Percentiles rank a stretch among this genome's conserved stretches.
phyloP scores from a whole-genome alignment of 2,329 filamentous ascomycete genomes.

The Fusarium vanettenii region DNA sequence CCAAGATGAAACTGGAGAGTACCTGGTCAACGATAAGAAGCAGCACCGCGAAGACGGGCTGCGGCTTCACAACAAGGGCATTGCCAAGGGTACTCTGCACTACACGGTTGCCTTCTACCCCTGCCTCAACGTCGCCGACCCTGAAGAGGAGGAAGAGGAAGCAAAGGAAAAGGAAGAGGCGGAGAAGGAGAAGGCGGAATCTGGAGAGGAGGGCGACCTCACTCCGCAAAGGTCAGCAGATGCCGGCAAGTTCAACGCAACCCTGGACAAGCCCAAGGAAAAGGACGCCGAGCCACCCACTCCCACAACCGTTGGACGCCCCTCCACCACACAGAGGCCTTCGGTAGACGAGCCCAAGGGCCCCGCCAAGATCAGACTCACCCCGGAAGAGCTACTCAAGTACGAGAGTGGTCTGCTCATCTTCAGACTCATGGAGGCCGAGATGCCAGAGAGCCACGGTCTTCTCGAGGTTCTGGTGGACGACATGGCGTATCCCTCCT shows the following conservation, averaged over 20 bases:
- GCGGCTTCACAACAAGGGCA: conserved; percentile 77
- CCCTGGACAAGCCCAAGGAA: conserved; percentile 46
- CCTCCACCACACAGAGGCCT: conserved; percentile 50
- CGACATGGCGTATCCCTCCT: conserved; percentile 92
- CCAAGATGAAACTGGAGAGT: conserved; percentile 84
- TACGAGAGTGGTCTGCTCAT: conserved; percentile 94
- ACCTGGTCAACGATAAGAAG: conserved; percentile 82
- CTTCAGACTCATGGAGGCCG: conserved; percentile 92
- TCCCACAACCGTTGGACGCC: conserved; percentile 58
- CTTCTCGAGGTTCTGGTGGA: conserved; percentile 92
- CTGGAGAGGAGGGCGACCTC: conserved; percentile 26
- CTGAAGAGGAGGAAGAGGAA: conserved; percentile 81
- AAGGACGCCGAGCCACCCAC: conserved; percentile 41
- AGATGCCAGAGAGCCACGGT: conserved; percentile 80
- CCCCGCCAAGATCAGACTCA: conserved; percentile 81
- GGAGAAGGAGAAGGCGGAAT: conserved; percentile 28
- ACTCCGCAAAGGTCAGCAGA: conserved; percentile 37
- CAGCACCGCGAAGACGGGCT: conserved; percentile 74
- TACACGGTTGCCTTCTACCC: conserved; percentile 94
- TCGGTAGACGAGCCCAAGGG: conserved; percentile 61
- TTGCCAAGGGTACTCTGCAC: conserved; percentile 81
- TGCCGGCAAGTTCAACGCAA: conserved; percentile 59
- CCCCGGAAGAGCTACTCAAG: conserved; percentile 81
- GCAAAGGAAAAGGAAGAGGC: conserved; percentile 50
- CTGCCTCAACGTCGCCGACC: conserved; percentile 86